These are phyloP conservation scores for Letharia columbiana DNA, from an alignment of 495 filamentous ascomycete genomes.

Conservation along the genomic window DNA sequence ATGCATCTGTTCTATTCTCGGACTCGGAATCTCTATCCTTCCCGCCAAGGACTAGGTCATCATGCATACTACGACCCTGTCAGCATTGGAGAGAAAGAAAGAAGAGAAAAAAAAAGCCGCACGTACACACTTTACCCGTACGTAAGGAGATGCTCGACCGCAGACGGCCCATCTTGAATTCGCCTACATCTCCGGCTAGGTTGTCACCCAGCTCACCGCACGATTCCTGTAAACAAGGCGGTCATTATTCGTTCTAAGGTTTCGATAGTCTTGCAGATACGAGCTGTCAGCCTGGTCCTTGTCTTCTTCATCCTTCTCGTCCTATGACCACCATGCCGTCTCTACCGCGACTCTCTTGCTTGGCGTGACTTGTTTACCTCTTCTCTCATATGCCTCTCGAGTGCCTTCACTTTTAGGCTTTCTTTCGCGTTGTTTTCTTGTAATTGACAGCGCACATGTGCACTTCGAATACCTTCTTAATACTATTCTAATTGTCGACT, in stretches of 20 bases:
- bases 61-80: background rate
- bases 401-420: background rate
- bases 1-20: background rate
- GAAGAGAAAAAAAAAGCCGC: background rate
- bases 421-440: background rate
- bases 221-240: background rate
- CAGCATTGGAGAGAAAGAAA: background rate
- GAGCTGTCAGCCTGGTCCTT: background rate
- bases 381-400: conserved; percentile 7
- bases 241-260: background rate
- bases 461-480: conserved; percentile 2
- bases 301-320: background rate
- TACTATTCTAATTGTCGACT: conserved; percentile 10
- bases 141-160: background rate
- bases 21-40: background rate
- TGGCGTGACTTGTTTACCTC: background rate
- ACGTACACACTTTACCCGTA: background rate
- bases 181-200: background rate
- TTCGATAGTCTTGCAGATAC: conserved; percentile 20
- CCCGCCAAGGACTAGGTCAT: background rate
- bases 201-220: background rate
- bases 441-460: conserved; percentile 3
- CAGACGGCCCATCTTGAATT: background rate
- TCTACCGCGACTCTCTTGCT: background rate
- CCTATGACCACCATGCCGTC: background rate